phyloP scores from a whole-genome alignment of 106 monocot species.

The Dactylorhiza incarnata region DNA sequence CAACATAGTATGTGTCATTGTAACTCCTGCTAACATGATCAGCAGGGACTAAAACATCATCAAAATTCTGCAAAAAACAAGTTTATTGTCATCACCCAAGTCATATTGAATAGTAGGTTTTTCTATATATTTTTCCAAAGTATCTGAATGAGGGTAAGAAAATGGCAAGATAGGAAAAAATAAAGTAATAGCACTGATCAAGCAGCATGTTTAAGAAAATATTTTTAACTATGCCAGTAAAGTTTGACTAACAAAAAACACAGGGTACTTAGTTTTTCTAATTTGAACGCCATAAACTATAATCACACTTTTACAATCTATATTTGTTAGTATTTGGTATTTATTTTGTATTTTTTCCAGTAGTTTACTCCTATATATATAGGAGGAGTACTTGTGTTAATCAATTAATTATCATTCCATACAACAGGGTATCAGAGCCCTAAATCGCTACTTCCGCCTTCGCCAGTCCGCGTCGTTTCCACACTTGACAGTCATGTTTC shows the following conservation, averaged over 20 bases:
- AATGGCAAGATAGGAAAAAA: not conserved
- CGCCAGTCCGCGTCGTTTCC: too few relatives aligned
- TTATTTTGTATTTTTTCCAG: too few relatives aligned
- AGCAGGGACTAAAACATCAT: conserved; percentile 96
- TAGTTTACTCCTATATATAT: too few relatives aligned
- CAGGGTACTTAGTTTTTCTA: too few relatives aligned
- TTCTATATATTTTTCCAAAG: not conserved
- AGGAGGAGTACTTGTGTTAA: too few relatives aligned
- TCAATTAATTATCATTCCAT: too few relatives aligned
- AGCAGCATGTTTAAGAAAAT: not conserved
- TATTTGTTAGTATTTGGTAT: too few relatives aligned
- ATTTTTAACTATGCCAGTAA: not conserved
- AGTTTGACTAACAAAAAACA: not conserved
- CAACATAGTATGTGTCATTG: conserved; percentile 96
- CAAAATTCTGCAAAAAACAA: conserved; percentile 85
- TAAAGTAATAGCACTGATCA: not conserved
- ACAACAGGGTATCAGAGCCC: too few relatives aligned
- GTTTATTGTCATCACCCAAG: conserved; percentile 18
- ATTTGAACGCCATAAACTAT: too few relatives aligned
- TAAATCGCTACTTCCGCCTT: too few relatives aligned
- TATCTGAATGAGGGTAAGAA: not conserved
- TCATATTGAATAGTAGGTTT: not conserved
- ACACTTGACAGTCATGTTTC: too few relatives aligned
- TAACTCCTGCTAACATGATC: conserved; percentile 99
- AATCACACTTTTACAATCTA: too few relatives aligned